Percentiles rank a stretch among this genome's conserved stretches.
phyloP scores from a whole-genome alignment of 805 yeast species.

The Starmera amethionina region DNA sequence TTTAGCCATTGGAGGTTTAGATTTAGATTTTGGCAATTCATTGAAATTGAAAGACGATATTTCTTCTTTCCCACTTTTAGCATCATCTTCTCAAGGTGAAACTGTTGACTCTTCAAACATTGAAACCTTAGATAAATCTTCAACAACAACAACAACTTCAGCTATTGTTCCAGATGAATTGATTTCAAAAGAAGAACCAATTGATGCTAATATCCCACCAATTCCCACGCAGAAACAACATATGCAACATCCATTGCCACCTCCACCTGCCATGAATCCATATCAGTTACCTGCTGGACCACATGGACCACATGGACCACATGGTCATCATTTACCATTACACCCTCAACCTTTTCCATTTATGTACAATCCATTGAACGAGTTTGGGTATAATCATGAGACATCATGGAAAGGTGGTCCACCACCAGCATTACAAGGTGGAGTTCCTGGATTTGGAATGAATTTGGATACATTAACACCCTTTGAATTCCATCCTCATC shows the following conservation, averaged over 20 bases:
- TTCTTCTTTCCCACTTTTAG: too few species aligned
- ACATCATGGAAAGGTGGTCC: constrained; percentile 10
- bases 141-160: background rate
- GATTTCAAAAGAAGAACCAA: background rate
- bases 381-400: constrained; percentile 13
- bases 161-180: background rate
- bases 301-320: background rate
- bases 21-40: constrained; percentile 13
- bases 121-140: too few species aligned
- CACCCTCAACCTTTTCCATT: constrained; percentile 17
- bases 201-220: background rate
- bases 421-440: background rate
- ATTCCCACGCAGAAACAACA: too few species aligned
- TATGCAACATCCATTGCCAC: too few species aligned
- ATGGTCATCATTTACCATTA: background rate
- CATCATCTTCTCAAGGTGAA: constrained; percentile 1
- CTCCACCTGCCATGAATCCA: too few species aligned
- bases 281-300: constrained; percentile 3
- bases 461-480: background rate
- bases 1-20: constrained; percentile 17
- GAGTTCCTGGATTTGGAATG: background rate
- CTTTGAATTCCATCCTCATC: constrained; percentile 9
- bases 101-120: background rate
- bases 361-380: constrained; percentile 15
- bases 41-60: background rate